Percentiles rank a stretch among this genome's conserved stretches.
phyloP scores from a whole-genome alignment of 306 rosid genomes.

The Prunus campanulata region DNA sequence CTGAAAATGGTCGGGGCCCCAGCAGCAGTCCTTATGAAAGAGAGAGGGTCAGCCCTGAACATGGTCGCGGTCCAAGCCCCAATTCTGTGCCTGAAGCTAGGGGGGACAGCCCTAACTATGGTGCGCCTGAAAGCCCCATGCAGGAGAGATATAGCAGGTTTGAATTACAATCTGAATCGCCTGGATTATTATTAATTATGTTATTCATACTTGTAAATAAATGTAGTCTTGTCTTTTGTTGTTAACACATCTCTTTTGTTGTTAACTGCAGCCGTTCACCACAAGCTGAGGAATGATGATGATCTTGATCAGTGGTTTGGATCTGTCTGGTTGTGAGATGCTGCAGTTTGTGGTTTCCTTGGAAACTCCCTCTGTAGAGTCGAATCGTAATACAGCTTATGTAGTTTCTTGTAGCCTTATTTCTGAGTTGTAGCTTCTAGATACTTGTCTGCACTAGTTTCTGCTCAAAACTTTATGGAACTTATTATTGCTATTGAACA shows the following conservation, averaged over 20 bases:
- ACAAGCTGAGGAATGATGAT: constrained; percentile 71
- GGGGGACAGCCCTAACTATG: constrained; percentile 73
- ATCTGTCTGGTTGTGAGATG: background rate
- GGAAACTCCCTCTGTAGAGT: background rate
- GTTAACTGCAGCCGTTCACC: constrained; percentile 62
- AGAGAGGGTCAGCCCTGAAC: constrained; percentile 47
- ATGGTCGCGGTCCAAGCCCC: constrained; percentile 57
- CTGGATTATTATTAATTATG: background rate
- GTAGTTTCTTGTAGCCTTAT: constrained; percentile 4
- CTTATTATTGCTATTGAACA: constrained; percentile 3
- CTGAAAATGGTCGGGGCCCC: constrained; percentile 53
- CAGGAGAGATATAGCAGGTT: constrained; percentile 75
- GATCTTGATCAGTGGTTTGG: constrained; percentile 3
- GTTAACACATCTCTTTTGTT: background rate
- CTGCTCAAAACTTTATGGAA: background rate
- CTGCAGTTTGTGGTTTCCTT: background rate
- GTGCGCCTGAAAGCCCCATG: constrained; percentile 83
- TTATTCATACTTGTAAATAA: background rate
- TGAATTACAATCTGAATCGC: background rate
- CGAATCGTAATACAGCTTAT: background rate
- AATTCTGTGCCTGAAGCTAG: constrained; percentile 49
- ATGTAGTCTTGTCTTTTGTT: background rate
- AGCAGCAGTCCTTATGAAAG: constrained; percentile 46
- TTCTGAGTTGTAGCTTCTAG: background rate
- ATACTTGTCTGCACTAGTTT: background rate